Evolutionary conservation across 2,329 filamentous ascomycete genomes (phyloP).

Genomic region (Penicillium psychrosexuale): DNA sequence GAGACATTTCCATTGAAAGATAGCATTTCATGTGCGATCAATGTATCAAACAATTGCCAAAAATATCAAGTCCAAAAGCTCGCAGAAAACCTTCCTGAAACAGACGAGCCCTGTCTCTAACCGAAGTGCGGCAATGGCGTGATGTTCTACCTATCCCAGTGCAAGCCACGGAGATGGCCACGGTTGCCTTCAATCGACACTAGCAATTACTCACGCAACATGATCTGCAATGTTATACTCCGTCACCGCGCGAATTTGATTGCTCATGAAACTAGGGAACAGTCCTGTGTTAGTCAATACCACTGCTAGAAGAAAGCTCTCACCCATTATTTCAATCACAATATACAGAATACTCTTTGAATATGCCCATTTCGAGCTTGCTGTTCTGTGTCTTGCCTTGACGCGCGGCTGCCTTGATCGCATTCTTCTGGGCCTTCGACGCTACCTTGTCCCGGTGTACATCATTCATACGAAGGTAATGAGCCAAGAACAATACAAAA

Average conservation of each 20-base stretch:
- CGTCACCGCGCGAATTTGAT: constrained; percentile 7
- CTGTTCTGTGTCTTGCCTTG: constrained; percentile 28
- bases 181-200: neutral
- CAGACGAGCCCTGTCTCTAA: neutral
- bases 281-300: constrained; percentile 18
- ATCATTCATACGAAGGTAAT: neutral
- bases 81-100: neutral
- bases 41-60: neutral
- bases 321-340: constrained; percentile 37
- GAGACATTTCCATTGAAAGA: neutral
- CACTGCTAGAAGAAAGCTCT: constrained; percentile 5
- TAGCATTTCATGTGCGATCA: neutral
- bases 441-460: neutral
- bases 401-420: constrained; percentile 34
- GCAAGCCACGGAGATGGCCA: neutral
- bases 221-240: constrained; percentile 19
- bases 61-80: neutral
- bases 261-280: constrained; percentile 21
- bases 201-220: constrained; percentile 4
- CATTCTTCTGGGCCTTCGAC: neutral
- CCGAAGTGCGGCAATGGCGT: neutral
- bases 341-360: constrained; percentile 37
- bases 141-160: neutral
- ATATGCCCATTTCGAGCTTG: constrained; percentile 34
- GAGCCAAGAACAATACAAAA: neutral